These are phyloP conservation scores for Nannochloris sp. DNA, from an alignment of 139 green algal species.

Conservation along the genomic window DNA sequence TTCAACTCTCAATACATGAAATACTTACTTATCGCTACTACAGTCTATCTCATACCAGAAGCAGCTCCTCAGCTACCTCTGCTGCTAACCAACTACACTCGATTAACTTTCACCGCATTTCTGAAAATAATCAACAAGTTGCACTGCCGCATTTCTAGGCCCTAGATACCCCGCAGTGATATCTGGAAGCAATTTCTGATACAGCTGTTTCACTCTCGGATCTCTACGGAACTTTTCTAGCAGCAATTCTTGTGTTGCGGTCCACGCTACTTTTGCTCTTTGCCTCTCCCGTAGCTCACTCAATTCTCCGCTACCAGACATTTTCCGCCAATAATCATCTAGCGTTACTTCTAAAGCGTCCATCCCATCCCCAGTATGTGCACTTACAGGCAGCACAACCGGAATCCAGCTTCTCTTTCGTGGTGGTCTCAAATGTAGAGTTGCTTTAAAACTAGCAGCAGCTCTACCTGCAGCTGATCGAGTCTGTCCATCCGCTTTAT, in stretches of 20 bases:
- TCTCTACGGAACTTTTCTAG: conserved; percentile 17
- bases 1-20: too few species aligned
- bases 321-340: conserved; percentile 13
- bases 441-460: conserved; percentile 11
- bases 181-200: conserved; percentile 14
- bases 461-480: conserved; percentile 18
- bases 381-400: conserved; percentile 11
- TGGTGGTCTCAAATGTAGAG: conserved; percentile 16
- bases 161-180: conserved; percentile 14
- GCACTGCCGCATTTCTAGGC: conserved; percentile 16
- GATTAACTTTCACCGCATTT: too few species aligned
- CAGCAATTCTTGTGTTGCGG: conserved; percentile 28
- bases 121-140: neutral
- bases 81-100: too few species aligned
- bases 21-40: too few species aligned
- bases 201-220: neutral
- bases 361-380: conserved; percentile 24
- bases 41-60: too few species aligned
- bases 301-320: conserved; percentile 17
- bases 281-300: neutral
- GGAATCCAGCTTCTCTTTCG: conserved; percentile 10
- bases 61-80: too few species aligned
- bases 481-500: conserved; percentile 44
- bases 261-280: conserved; percentile 16
- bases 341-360: conserved; percentile 12